These are phyloP conservation scores for Tolypocladium endophyticum DNA, from an alignment of 2,329 filamentous ascomycete genomes.

Conservation along the genomic window DNA sequence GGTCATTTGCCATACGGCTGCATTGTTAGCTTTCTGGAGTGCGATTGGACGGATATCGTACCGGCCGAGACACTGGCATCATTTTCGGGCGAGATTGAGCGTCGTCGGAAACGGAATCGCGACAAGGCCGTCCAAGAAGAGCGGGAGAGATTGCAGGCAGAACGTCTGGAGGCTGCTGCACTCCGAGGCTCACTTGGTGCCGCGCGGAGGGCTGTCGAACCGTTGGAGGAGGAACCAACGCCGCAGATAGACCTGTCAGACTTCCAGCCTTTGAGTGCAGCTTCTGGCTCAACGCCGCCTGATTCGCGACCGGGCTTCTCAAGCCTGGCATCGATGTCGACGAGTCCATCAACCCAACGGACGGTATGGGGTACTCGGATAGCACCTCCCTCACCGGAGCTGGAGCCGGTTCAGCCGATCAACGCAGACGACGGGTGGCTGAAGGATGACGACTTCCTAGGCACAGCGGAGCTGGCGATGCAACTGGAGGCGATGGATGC, in stretches of 20 bases:
- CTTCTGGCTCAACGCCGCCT: constrained; percentile 41
- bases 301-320: constrained; percentile 52
- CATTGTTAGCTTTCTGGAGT: constrained; percentile 83
- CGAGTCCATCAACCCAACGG: constrained; percentile 62
- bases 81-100: constrained; percentile 68
- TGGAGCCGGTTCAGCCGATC: constrained; percentile 25
- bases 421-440: constrained; percentile 70
- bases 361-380: constrained; percentile 91
- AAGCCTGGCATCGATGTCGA: constrained; percentile 66
- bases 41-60: constrained; percentile 89
- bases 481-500: constrained; percentile 46
- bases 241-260: constrained; percentile 45
- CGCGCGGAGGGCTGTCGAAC: constrained; percentile 26
- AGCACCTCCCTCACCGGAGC: constrained; percentile 48
- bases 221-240: constrained; percentile 24
- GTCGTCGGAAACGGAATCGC: constrained; percentile 62
- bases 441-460: constrained; percentile 66
- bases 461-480: constrained; percentile 45
- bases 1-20: constrained; percentile 83
- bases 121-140: constrained; percentile 84
- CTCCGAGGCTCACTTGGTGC: constrained; percentile 41
- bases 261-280: constrained; percentile 51
- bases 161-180: constrained; percentile 65
- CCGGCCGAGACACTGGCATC: constrained; percentile 60
- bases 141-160: constrained; percentile 70